These are phyloP conservation scores for Phanerochaete sordida DNA, from an alignment of 768 basidiomycete species.

Conservation along the genomic window DNA sequence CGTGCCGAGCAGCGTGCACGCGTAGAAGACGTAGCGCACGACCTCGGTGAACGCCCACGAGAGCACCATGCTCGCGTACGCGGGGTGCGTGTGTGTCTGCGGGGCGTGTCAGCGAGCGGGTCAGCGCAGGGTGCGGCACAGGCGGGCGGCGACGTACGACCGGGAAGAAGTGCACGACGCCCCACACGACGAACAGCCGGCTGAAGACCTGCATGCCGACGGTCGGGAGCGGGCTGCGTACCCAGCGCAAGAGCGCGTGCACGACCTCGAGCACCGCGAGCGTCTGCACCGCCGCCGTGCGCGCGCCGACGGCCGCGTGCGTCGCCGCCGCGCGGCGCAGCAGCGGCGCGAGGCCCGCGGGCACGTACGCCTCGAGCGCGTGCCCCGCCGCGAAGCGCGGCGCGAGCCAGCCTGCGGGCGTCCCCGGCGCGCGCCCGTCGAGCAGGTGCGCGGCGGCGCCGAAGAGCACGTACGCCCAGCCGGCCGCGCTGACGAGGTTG, in stretches of 20 bases:
- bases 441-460: slow-evolving; percentile 47
- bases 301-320: slow-evolving; percentile 55
- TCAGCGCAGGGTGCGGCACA: slow-evolving; percentile 2
- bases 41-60: slow-evolving; percentile 93
- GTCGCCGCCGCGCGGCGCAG: slow-evolving; percentile 53
- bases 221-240: slow-evolving; percentile 71
- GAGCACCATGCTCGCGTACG: slow-evolving; percentile 88
- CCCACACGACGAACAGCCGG: slow-evolving; percentile 84
- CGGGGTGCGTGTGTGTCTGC: slow-evolving; percentile 66
- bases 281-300: slow-evolving; percentile 75
- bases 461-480: slow-evolving; percentile 73
- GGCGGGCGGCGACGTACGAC: slow-evolving; percentile 39
- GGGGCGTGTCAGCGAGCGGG: slow-evolving; percentile 5
- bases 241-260: slow-evolving; percentile 77
- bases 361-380: slow-evolving; percentile 22
- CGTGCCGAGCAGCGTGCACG: slow-evolving; percentile 54
- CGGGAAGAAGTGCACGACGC: slow-evolving; percentile 62
- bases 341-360: slow-evolving; percentile 34
- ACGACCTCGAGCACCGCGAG: slow-evolving; percentile 80
- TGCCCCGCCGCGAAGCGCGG: slow-evolving; percentile 6
- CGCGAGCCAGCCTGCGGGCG: slow-evolving; percentile 8
- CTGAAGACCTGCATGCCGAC: slow-evolving; percentile 79
- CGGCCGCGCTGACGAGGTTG: slow-evolving; percentile 70
- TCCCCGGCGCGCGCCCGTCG: slow-evolving; percentile 6
- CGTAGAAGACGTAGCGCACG: slow-evolving; percentile 89